A percentile compares a stretch with the other conserved stretches of the same genome.
Evolutionary conservation across 805 yeast species (phyloP).

Genomic region (Zygotorulaspora florentina): DNA sequence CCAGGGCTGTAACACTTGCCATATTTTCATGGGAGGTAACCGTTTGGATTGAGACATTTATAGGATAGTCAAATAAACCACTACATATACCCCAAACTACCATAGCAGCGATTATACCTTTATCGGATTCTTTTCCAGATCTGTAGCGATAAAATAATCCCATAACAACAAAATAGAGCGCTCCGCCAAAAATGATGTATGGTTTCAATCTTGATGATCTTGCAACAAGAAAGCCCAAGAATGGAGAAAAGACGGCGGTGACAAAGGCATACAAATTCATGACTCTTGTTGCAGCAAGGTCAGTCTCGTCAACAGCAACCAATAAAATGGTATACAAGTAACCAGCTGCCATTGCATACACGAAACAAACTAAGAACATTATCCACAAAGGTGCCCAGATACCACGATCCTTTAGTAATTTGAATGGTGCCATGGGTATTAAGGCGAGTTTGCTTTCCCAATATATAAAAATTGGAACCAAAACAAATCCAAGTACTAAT

Average conservation of each 20-base stretch:
- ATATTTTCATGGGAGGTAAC: slow-evolving; percentile 61
- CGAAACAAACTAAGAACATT: slow-evolving; percentile 50
- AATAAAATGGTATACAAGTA: slow-evolving; percentile 58
- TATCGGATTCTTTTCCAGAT: slow-evolving; percentile 42
- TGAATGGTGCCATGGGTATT: slow-evolving; percentile 54
- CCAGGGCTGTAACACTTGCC: slow-evolving; percentile 60
- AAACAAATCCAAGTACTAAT: slow-evolving; percentile 50
- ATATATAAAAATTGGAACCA: slow-evolving; percentile 47
- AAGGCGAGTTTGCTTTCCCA: slow-evolving; percentile 57
- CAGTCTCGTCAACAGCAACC: slow-evolving; percentile 53
- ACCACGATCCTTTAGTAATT: slow-evolving; percentile 55
- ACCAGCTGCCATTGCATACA: slow-evolving; percentile 60
- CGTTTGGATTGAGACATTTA: slow-evolving; percentile 58
- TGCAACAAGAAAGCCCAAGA: slow-evolving; percentile 51
- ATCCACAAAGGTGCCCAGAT: slow-evolving; percentile 58
- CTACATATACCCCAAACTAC: slow-evolving; percentile 71
- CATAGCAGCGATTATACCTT: slow-evolving; percentile 62
- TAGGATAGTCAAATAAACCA: slow-evolving; percentile 65
- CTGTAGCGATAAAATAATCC: slow-evolving; percentile 58
- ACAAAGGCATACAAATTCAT: slow-evolving; percentile 58
- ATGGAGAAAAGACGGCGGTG: slow-evolving; percentile 55
- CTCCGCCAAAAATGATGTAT: slow-evolving; percentile 53
- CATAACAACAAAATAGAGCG: slow-evolving; percentile 40
- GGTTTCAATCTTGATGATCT: slow-evolving; percentile 50
- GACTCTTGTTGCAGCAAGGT: slow-evolving; percentile 56